Evolutionary conservation across 352 stramenopile species (phyloP), one percentile per base, ranked within the genome.

Genomic region (Phytophthora sojae): DNA sequence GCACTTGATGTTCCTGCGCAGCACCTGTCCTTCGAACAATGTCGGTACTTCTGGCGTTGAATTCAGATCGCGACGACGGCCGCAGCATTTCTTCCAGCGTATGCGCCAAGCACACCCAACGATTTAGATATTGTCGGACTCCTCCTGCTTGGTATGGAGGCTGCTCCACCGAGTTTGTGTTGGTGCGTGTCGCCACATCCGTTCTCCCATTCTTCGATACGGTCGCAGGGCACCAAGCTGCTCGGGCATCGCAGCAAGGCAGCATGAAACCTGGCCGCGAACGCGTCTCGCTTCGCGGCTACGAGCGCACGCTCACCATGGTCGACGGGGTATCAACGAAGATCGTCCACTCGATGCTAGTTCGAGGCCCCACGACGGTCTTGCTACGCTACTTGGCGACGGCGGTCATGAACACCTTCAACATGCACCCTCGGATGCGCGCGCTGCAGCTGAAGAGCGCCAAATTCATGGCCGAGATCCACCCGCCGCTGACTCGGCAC

Each of bases 361-460:
- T 67, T 7, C 25, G 52, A 0, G 72, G 71, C 7, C n/a, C 61
- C 17, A 75, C 49, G 15, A 11, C 59, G 7, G 30, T 64, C 12
- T 21, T 86, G 19, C 44, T 77, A 19, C 45, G 30, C 0, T 59
- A 71, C n/a, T 25, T 79, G 7, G 60, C 69, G 9, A 26, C 49
- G 1, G 75, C 78, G 7, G 8, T 80, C 23, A 49, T 75, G 39
- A 64, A 62, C 6, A 76, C 75, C 1, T 81, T 80, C 64, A 83
- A 86, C 56, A 44, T 53, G 4, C 75, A 83, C 55, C 78, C 75
- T n/a, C 63, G 65, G 1, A 76, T 86, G 68, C 75, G 78, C 3
- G 21, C 57, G 14, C 63, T 59, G 57, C 71, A 76, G 30, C 49
- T 61, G n/a, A 69, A 63, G 42, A 69, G 29, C 17, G 57, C 62